These are phyloP conservation scores for Penicillium sp. DNA, from an alignment of 2,329 filamentous ascomycete species.

Conservation along the genomic window DNA sequence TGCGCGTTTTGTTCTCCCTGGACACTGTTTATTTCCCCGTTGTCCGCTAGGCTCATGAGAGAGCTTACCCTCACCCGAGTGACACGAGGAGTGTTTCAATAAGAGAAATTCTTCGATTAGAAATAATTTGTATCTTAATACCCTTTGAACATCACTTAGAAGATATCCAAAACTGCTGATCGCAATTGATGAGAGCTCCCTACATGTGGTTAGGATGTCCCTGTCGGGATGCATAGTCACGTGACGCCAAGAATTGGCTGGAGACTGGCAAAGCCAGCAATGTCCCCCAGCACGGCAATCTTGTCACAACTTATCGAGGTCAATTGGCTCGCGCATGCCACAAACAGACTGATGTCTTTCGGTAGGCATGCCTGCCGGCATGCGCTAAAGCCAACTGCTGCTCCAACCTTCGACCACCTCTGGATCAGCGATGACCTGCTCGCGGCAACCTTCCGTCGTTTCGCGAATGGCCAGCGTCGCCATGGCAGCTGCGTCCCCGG, in stretches of 20 bases:
- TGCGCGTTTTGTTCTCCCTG: background rate
- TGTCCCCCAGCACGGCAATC: background rate
- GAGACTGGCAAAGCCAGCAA: constrained; percentile 20
- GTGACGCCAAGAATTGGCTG: constrained; percentile 16
- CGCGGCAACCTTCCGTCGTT: constrained; percentile 51
- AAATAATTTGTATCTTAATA: background rate
- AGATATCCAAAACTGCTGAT: too few relatives aligned
- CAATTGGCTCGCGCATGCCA: constrained; percentile 30
- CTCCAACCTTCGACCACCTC: constrained; percentile 37
- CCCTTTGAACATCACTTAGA: background rate
- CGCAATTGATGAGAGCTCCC: too few relatives aligned
- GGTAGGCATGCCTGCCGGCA: constrained; percentile 46
- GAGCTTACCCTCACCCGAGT: background rate
- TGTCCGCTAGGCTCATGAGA: background rate
- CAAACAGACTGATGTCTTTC: constrained; percentile 42
- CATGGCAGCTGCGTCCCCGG: constrained; percentile 64
- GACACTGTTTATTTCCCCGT: background rate
- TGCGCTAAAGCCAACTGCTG: constrained; percentile 34
- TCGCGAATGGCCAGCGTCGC: constrained; percentile 50
- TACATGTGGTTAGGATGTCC: too few relatives aligned
- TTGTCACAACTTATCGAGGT: background rate
- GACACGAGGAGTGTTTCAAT: background rate
- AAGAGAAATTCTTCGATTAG: background rate
- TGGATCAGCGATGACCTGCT: constrained; percentile 52
- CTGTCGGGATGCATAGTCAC: constrained; percentile 21